Base-by-base conservation (phyloP, 169 alveolate genomes). In the Plasmodium inui region DNA sequence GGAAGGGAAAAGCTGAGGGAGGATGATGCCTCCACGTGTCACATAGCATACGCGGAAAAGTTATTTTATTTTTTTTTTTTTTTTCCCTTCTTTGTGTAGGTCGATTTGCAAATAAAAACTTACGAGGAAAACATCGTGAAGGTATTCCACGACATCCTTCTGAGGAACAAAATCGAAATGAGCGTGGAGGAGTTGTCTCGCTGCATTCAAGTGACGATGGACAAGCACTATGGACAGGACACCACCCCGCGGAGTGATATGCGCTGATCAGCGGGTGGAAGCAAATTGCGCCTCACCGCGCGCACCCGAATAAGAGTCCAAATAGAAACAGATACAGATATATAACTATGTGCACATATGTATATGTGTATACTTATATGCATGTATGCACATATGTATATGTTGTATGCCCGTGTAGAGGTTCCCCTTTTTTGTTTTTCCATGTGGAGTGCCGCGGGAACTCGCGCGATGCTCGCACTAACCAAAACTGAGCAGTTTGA, bases 51-150 rank as follows among this genome's bases (percentile, higher is more conserved):
- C 2, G 3, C 46, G 9, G 26, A 46, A 28, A 10, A 22, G 1
- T 1, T 34, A 2, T 34, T 34, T 34, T 34, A 2, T 32, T 1
- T 1, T 9, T 17, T 4, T 81, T 30, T 17, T 32, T 41, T 44
- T 50, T 50, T 41, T 5, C 74, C 8, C 71, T 17, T 83, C 30
- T 41, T 46, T 72, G 17, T 46, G 19, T 55, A 88, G 94, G 89
- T 88, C 19, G 94, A 88, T 79, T 37, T 37, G 41, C 94, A 88
- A 88, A 88, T 88, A 50, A 88, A 88, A 79, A 88, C 10, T 26
- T 88, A 88, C 73, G 90, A 88, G 82, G 94, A 88, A 61, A 88
- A 61, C 22, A 88, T 88, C 53, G 70, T 88, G 30, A 53, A 41
- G 44, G 70, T 88, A 30, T 88, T 88, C 82, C 94, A 79, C 30